Conservation (phyloP, 1,284 basidiomycete genomes). For the Ceratobasidium sp. region DNA sequence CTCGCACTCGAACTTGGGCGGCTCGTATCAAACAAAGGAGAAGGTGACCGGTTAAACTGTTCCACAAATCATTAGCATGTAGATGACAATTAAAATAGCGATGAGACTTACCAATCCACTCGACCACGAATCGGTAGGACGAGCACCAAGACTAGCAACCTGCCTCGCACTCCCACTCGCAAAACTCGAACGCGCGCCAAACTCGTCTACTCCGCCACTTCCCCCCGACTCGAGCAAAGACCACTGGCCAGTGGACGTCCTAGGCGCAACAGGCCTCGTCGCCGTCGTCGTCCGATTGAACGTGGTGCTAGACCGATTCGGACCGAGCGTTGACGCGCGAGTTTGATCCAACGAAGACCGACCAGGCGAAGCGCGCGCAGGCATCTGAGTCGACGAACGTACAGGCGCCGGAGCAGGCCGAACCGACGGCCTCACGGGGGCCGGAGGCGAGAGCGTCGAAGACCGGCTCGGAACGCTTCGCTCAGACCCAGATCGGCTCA, state of each 20-base stretch:
- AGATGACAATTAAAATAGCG: background rate
- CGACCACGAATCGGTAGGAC: background rate
- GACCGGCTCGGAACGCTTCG: no score
- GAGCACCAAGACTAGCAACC: background rate
- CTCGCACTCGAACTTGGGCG: slow-evolving; percentile 6
- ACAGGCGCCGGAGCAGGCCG: background rate
- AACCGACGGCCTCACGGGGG: no score
- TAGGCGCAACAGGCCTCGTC: background rate
- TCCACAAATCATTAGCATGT: background rate
- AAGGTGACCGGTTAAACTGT: background rate
- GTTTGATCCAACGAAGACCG: background rate
- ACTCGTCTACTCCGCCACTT: background rate
- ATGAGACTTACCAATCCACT: background rate
- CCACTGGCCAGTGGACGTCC: slow-evolving; percentile 22
- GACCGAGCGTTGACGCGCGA: background rate
- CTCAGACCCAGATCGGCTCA: background rate
- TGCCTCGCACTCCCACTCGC: background rate
- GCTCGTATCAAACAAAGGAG: background rate
- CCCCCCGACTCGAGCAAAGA: background rate
- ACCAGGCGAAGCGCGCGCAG: background rate
- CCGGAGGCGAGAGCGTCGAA: background rate
- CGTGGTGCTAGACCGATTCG: background rate
- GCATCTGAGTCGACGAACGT: background rate
- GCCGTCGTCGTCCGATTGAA: background rate
- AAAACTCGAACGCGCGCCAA: background rate